Conservation (phyloP, 139 green algal genomes). For the Chlorella sp. region DNA sequence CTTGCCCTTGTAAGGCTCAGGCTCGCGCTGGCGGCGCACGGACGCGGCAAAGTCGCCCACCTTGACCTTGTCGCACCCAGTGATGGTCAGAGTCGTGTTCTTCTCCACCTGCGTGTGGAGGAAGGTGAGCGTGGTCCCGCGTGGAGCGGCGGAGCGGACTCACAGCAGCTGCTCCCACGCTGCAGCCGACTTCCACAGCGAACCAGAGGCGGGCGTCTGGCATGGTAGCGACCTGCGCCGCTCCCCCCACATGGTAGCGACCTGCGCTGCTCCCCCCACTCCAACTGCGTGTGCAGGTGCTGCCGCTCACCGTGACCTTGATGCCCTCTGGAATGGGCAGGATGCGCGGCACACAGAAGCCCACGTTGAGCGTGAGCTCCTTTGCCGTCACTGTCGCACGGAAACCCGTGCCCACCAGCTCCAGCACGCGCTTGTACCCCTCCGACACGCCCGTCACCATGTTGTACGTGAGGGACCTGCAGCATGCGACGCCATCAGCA, state of each 20-base stretch:
- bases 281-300: too few species aligned
- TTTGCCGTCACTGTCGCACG: conserved; percentile 64
- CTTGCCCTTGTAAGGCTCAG: conserved; percentile 97
- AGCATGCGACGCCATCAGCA: neutral
- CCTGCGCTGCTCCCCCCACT: too few species aligned
- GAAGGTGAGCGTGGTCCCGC: too few species aligned
- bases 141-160: too few species aligned
- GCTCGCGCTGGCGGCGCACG: conserved; percentile 72
- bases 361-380: conserved; percentile 84
- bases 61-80: conserved; percentile 76
- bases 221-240: too few species aligned
- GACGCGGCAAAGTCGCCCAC: conserved; percentile 91
- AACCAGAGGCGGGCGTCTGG: too few species aligned
- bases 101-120: conserved; percentile 79
- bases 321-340: conserved; percentile 83
- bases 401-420: conserved; percentile 91
- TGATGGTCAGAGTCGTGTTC: conserved; percentile 73
- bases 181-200: too few species aligned
- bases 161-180: too few species aligned
- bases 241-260: too few species aligned
- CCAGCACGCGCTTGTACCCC: conserved; percentile 81
- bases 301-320: conserved; percentile 55
- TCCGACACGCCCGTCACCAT: conserved; percentile 84
- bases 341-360: conserved; percentile 84
- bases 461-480: conserved; percentile 82